Conservation (phyloP, 1,139 yeast genomes). For the Geotrichum bryndzae region DNA sequence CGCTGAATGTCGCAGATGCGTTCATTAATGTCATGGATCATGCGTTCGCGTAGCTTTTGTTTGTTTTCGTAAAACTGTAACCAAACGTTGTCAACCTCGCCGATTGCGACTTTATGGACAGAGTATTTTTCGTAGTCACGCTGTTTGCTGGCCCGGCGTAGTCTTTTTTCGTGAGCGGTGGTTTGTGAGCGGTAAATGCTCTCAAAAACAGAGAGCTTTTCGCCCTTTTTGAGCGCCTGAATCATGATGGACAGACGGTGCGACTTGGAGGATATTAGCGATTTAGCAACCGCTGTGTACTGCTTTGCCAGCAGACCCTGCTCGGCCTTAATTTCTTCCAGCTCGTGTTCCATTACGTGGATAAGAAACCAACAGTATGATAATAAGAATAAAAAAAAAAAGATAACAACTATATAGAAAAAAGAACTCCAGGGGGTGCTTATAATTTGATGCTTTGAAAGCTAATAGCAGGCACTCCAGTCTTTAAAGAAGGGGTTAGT, state of each 20-base stretch:
- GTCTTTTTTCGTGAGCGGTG: slow-evolving; percentile 22
- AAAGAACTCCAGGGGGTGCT: background rate
- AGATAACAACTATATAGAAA: background rate
- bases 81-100: slow-evolving; percentile 27
- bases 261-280: slow-evolving; percentile 29
- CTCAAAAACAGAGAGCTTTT: slow-evolving; percentile 22
- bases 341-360: background rate
- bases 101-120: slow-evolving; percentile 25
- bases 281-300: slow-evolving; percentile 29
- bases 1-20: slow-evolving; percentile 17
- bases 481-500: background rate
- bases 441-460: background rate
- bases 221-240: slow-evolving; percentile 26
- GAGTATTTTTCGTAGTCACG: slow-evolving; percentile 24
- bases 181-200: slow-evolving; percentile 24
- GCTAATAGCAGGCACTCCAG: background rate
- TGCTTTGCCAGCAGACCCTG: slow-evolving; percentile 30
- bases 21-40: slow-evolving; percentile 10
- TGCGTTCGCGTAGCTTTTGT: slow-evolving; percentile 4
- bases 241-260: slow-evolving; percentile 29
- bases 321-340: slow-evolving; percentile 19
- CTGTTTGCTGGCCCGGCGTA: slow-evolving; percentile 19
- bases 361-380: background rate
- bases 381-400: background rate
- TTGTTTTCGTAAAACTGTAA: slow-evolving; percentile 7